Conservation (phyloP, 768 basidiomycete species). For the Krasilnikovozyma curviuscula region DNA sequence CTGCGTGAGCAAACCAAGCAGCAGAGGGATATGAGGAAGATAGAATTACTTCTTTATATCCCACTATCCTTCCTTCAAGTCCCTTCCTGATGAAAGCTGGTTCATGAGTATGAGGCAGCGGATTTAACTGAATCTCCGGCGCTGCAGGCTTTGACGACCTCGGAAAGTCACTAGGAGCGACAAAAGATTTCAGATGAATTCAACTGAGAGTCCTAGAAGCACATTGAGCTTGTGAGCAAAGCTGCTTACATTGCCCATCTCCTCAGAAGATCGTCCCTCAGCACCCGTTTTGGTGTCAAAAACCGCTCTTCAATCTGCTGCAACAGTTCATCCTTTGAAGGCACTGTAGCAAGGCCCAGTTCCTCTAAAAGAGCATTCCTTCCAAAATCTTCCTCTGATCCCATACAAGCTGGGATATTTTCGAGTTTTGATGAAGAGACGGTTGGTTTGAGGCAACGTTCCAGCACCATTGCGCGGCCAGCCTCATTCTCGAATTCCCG, state of each 20-base stretch:
- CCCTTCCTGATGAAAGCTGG: slow-evolving; percentile 57
- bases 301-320: slow-evolving; percentile 53
- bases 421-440: no score
- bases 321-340: no score
- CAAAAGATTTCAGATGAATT: not conserved
- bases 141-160: slow-evolving; percentile 28
- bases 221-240: slow-evolving; percentile 15
- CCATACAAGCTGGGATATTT: no score
- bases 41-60: slow-evolving; percentile 54
- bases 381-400: no score
- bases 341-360: no score
- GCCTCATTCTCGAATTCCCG: no score
- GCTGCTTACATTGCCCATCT: slow-evolving; percentile 57
- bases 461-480: no score
- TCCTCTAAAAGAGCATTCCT: no score
- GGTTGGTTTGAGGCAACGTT: no score
- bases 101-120: slow-evolving; percentile 50
- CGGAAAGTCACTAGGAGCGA: slow-evolving; percentile 3
- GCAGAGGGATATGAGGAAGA: slow-evolving; percentile 5
- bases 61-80: slow-evolving; percentile 56
- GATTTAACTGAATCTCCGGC: slow-evolving; percentile 50
- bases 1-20: slow-evolving; percentile 30
- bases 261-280: slow-evolving; percentile 55
- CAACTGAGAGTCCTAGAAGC: no score
- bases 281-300: slow-evolving; percentile 43